Conservation (phyloP, 2,329 filamentous ascomycete genomes). For the Fusarium begoniae region DNA sequence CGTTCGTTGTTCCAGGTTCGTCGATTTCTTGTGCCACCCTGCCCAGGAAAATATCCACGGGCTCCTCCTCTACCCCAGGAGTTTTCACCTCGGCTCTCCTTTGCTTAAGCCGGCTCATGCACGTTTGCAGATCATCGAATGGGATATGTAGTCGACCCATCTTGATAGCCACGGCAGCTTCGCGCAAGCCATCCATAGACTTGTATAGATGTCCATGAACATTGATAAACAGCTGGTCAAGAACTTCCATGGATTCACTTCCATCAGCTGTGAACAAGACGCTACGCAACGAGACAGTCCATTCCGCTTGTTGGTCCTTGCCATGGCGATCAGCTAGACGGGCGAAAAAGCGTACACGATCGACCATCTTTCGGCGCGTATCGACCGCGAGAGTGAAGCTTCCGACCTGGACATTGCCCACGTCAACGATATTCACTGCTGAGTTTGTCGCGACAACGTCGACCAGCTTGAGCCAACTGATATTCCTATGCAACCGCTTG, state of each 20-base stretch:
- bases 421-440: constrained; percentile 77
- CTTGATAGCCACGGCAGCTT: constrained; percentile 90
- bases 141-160: constrained; percentile 90
- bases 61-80: constrained; percentile 55
- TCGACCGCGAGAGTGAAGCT: constrained; percentile 88
- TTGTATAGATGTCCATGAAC: constrained; percentile 91
- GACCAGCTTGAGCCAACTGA: constrained; percentile 88
- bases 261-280: constrained; percentile 89
- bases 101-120: constrained; percentile 64
- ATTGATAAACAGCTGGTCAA: constrained; percentile 89
- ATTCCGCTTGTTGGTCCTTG: constrained; percentile 80
- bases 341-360: constrained; percentile 88
- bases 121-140: constrained; percentile 82
- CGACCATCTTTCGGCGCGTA: constrained; percentile 89
- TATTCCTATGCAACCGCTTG: constrained; percentile 85
- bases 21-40: constrained; percentile 81
- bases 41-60: constrained; percentile 71
- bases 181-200: constrained; percentile 84
- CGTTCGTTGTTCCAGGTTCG: constrained; percentile 69
- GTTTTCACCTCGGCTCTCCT: constrained; percentile 50
- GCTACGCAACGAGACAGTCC: constrained; percentile 88
- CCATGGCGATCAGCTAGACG: constrained; percentile 71
- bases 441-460: constrained; percentile 88
- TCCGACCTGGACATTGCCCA: constrained; percentile 86
- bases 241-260: constrained; percentile 82